Percentiles rank a stretch among this genome's conserved stretches.
phyloP scores from a whole-genome alignment of 129 eudicot genomes.

The Chrysanthemum makinoi region DNA sequence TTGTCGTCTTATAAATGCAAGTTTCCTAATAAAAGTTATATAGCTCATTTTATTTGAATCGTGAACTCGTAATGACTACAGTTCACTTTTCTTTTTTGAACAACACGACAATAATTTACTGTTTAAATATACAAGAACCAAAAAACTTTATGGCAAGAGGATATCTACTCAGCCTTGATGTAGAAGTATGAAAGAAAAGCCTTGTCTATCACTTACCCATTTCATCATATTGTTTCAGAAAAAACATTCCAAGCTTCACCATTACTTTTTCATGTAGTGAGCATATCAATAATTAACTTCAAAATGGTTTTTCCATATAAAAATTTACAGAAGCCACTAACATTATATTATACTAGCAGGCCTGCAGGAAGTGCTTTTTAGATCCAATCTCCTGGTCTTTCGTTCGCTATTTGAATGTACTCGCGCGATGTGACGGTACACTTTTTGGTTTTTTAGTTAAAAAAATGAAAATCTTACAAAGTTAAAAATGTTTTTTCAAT shows the following conservation, averaged over 20 bases:
- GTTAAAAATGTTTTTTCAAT: too few species aligned
- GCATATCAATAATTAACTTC: constrained; percentile 8
- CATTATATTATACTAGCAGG: too few species aligned
- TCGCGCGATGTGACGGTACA: too few species aligned
- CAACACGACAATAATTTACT: neutral
- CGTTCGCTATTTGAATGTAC: too few species aligned
- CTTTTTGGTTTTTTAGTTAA: too few species aligned
- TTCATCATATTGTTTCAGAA: constrained; percentile 39
- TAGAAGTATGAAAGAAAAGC: constrained; percentile 35
- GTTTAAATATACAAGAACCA: neutral
- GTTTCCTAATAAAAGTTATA: neutral
- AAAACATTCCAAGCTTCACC: constrained; percentile 27
- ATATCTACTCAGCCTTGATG: constrained; percentile 42
- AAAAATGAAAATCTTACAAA: too few species aligned
- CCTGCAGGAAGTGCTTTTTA: too few species aligned
- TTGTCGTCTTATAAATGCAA: constrained; percentile 3
- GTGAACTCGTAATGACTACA: neutral
- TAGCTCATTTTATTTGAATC: neutral
- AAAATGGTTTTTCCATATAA: neutral
- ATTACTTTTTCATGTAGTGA: constrained; percentile 14
- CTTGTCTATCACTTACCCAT: constrained; percentile 21
- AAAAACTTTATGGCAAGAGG: constrained; percentile 17
- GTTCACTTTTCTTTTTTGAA: neutral
- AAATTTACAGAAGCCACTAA: neutral
- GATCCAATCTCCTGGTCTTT: too few species aligned